These are phyloP conservation scores for Gossypium mustelinum DNA, from an alignment of 345 rosid species.

Conservation along the genomic window DNA sequence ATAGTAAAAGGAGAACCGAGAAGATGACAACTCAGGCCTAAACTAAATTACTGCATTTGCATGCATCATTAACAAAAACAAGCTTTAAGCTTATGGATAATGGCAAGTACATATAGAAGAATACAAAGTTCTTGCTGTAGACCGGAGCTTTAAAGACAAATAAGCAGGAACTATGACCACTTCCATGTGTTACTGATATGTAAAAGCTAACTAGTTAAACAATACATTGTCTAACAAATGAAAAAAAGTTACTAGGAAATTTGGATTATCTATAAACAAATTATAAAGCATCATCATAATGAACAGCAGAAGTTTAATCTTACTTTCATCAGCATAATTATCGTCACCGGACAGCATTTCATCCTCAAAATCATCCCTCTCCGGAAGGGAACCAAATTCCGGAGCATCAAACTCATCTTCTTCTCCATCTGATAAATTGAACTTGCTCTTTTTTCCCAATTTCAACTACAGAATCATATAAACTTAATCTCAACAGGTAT, in stretches of 20 bases:
- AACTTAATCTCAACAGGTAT: not conserved
- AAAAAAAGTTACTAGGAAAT: not conserved
- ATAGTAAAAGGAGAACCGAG: not conserved
- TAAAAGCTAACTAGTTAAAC: not conserved
- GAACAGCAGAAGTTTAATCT: constrained; percentile 8
- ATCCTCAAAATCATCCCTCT: constrained; percentile 71
- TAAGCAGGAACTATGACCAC: not conserved
- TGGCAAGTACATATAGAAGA: not conserved
- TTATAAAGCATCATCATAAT: not conserved
- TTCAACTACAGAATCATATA: constrained; percentile 38
- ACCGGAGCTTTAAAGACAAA: not conserved
- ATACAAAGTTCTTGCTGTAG: not conserved
- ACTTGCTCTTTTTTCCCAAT: constrained; percentile 58
- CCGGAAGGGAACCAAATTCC: constrained; percentile 39
- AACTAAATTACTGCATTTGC: not conserved
- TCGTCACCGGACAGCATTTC: constrained; percentile 59
- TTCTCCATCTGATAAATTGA: constrained; percentile 85
- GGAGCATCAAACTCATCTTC: constrained; percentile 53
- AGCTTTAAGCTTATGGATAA: not conserved
- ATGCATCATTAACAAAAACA: constrained; percentile 4
- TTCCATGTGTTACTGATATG: not conserved
- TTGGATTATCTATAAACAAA: not conserved
- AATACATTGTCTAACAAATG: not conserved
- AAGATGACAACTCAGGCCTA: not conserved
- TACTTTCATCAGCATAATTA: constrained; percentile 36